phyloP scores from a whole-genome alignment of 345 rosid species.

The Pistacia atlantica region DNA sequence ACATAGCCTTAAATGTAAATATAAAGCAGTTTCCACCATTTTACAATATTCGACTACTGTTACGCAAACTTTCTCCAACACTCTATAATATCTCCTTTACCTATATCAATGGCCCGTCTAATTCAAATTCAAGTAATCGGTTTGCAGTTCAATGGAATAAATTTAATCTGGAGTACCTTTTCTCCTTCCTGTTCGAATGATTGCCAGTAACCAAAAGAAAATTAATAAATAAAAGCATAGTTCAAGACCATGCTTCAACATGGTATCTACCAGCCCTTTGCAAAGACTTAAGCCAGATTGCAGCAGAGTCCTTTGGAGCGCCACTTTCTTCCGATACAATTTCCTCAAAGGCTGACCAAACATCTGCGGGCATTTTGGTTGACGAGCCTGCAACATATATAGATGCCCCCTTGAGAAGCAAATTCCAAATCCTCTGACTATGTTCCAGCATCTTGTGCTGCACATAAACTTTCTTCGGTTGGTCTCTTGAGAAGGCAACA shows the following conservation, averaged over 20 bases:
- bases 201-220: not conserved
- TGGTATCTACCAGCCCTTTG: slow-evolving; percentile 82
- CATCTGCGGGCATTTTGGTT: slow-evolving; percentile 90
- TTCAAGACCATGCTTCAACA: slow-evolving; percentile 98
- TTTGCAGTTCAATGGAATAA: not conserved
- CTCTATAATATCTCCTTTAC: too few species aligned
- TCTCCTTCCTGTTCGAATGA: not conserved
- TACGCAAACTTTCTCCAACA: too few species aligned
- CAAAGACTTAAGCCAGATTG: slow-evolving; percentile 58
- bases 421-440: slow-evolving; percentile 60
- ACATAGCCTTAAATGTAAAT: too few species aligned
- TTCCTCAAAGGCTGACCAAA: slow-evolving; percentile 74
- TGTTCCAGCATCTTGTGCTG: slow-evolving; percentile 79
- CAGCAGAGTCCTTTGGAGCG: slow-evolving; percentile 59
- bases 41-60: too few species aligned
- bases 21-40: too few species aligned
- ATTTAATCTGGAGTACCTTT: not conserved
- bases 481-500: slow-evolving; percentile 90
- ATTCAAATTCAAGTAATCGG: not conserved
- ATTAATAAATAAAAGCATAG: not conserved
- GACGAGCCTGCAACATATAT: slow-evolving; percentile 88
- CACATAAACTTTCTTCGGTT: slow-evolving; percentile 85
- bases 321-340: slow-evolving; percentile 63
- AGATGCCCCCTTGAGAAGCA: slow-evolving; percentile 63
- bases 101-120: too few species aligned